These are phyloP conservation scores for Fusarium avenaceum DNA, from an alignment of 2,329 filamentous ascomycete genomes.

Conservation along the genomic window DNA sequence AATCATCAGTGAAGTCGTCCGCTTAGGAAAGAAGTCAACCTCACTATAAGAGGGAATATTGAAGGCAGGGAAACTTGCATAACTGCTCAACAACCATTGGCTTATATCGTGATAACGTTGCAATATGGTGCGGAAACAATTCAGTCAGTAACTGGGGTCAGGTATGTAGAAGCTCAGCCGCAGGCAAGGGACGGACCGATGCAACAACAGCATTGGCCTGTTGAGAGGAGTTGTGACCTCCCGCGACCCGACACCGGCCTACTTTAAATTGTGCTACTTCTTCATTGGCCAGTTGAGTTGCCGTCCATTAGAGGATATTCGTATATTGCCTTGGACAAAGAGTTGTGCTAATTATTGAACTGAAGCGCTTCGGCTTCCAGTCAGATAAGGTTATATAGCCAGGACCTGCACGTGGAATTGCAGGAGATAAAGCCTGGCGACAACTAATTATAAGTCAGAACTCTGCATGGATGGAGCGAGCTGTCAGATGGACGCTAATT, in stretches of 20 bases:
- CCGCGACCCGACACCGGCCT: constrained; percentile 14
- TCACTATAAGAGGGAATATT: background rate
- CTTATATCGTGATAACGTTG: background rate
- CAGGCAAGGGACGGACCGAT: constrained; percentile 41
- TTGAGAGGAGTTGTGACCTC: background rate
- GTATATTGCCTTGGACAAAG: background rate
- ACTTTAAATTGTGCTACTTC: background rate
- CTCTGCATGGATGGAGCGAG: too few species aligned
- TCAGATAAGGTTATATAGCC: background rate
- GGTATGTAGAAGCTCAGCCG: constrained; percentile 24
- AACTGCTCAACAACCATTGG: background rate
- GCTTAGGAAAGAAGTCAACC: background rate
- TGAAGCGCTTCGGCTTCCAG: constrained; percentile 11
- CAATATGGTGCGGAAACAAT: background rate
- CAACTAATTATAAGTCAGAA: too few species aligned
- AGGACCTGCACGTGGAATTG: background rate
- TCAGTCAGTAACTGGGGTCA: constrained; percentile 5
- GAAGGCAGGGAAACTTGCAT: constrained; percentile 1
- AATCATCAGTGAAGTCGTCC: background rate
- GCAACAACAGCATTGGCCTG: constrained; percentile 19
- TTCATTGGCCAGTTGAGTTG: background rate
- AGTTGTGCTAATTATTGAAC: background rate
- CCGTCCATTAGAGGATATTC: constrained; percentile 14
- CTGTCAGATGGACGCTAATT: background rate
- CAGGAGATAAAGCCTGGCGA: background rate